Conservation (phyloP, 345 rosid genomes). For the Durio zibethinus region DNA sequence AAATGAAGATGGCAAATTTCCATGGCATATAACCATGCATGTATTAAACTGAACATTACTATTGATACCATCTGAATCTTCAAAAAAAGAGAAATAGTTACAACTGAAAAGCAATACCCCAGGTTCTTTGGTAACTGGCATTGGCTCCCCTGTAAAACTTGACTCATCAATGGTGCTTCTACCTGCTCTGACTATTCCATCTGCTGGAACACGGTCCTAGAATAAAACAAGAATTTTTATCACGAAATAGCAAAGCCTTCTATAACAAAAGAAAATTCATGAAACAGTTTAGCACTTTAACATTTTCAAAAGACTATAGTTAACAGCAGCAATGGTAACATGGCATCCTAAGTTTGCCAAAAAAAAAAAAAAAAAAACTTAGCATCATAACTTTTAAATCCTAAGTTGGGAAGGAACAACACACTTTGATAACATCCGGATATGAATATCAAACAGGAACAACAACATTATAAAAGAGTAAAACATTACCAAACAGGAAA, state of each 20-base stretch:
- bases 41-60: not conserved
- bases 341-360: not conserved
- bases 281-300: not conserved
- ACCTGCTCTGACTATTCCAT: slow-evolving; percentile 89
- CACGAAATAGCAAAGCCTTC: slow-evolving; percentile 4
- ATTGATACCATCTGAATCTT: not conserved
- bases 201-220: slow-evolving; percentile 93
- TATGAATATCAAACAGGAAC: not conserved
- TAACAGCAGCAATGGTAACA: slow-evolving; percentile 2
- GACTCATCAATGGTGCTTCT: slow-evolving; percentile 92
- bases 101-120: slow-evolving; percentile 58
- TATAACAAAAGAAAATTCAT: slow-evolving; percentile 2
- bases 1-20: not conserved
- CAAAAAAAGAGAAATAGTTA: slow-evolving; percentile 8
- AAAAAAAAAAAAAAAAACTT: not conserved
- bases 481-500: slow-evolving; percentile 8
- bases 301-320: not conserved
- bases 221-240: slow-evolving; percentile 19
- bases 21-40: not conserved
- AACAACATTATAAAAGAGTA: not conserved
- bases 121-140: slow-evolving; percentile 83
- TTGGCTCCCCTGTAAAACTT: slow-evolving; percentile 95
- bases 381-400: too few relatives aligned
- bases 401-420: too few relatives aligned
- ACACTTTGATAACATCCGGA: not conserved